These are phyloP conservation scores for Boletus huronensis DNA, from an alignment of 768 basidiomycete species.

Conservation along the genomic window DNA sequence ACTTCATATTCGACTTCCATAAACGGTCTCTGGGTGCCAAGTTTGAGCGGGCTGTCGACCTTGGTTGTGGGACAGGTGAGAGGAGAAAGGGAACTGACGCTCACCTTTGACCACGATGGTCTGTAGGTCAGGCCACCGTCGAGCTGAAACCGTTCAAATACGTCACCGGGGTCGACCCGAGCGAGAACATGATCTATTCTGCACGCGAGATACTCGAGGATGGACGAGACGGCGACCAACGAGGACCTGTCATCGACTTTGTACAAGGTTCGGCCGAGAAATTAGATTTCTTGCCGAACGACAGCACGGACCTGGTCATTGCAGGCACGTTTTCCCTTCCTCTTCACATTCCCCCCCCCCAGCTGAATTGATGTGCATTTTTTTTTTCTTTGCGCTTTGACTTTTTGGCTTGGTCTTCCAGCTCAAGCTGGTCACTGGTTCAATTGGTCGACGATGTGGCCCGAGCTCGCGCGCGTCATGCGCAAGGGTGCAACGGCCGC, in stretches of 20 bases:
- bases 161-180: slow-evolving; percentile 76
- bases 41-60: slow-evolving; percentile 63
- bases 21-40: slow-evolving; percentile 18
- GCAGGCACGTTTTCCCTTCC: slow-evolving; percentile 44
- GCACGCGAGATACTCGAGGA: slow-evolving; percentile 34
- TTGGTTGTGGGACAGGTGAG: slow-evolving; percentile 79
- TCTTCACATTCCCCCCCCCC: background rate
- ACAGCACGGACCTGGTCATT: slow-evolving; percentile 62
- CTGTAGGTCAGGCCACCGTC: slow-evolving; percentile 64
- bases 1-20: slow-evolving; percentile 60
- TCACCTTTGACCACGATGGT: background rate
- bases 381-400: background rate
- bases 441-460: slow-evolving; percentile 69
- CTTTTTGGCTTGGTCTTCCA: slow-evolving; percentile 18
- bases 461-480: slow-evolving; percentile 58
- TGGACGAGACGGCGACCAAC: background rate
- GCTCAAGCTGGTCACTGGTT: slow-evolving; percentile 86
- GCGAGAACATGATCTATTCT: slow-evolving; percentile 61
- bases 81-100: background rate
- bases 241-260: slow-evolving; percentile 27
- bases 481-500: slow-evolving; percentile 62
- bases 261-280: slow-evolving; percentile 50
- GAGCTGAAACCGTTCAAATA: slow-evolving; percentile 52
- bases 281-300: slow-evolving; percentile 44
- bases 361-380: background rate